Percentiles rank a stretch among this genome's conserved stretches.
phyloP scores from a whole-genome alignment of 2,329 filamentous ascomycete genomes.

The Trichophyton verrucosum region DNA sequence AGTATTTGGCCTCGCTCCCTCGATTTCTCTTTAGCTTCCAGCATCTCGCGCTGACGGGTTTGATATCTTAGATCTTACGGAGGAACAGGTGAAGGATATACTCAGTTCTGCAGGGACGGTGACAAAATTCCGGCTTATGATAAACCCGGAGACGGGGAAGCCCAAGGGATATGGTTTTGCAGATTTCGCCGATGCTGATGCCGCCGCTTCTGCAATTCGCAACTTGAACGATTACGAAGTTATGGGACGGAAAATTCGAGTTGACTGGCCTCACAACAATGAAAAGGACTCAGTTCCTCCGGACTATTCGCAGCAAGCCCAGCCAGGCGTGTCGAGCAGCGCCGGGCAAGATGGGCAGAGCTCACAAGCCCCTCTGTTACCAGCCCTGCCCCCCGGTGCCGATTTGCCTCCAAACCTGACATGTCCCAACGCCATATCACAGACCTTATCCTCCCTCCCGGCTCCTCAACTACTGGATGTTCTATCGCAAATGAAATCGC shows the following conservation, averaged over 20 bases:
- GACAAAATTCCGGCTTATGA: conserved; percentile 81
- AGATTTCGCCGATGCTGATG: conserved; percentile 85
- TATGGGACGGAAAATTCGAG: conserved; percentile 84
- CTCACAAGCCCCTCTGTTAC: conserved; percentile 46
- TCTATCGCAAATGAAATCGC: conserved; percentile 81
- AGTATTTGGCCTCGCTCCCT: conserved; percentile 46
- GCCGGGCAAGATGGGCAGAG: conserved; percentile 27
- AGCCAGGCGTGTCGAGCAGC: conserved; percentile 20
- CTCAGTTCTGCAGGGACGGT: conserved; percentile 85
- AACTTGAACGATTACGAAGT: conserved; percentile 94
- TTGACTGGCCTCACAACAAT: conserved; percentile 92
- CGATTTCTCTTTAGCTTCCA: conserved; percentile 39
- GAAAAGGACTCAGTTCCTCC: conserved; percentile 52
- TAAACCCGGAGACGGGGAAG: conserved; percentile 86
- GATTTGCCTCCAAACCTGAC: conserved; percentile 73
- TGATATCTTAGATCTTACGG: conserved; percentile 61
- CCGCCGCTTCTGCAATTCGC: conserved; percentile 83
- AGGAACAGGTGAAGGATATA: conserved; percentile 91
- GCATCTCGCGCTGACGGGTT: conserved; percentile 21
- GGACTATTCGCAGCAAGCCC: conserved; percentile 35
- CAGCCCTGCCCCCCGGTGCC: conserved; percentile 70
- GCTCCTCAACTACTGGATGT: conserved; percentile 86
- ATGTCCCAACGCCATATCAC: conserved; percentile 81
- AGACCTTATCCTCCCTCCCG: conserved; percentile 75
- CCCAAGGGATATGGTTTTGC: conserved; percentile 96